phyloP scores from a whole-genome alignment of 2,329 filamentous ascomycete species.

The Cryphonectria nitschkei region DNA sequence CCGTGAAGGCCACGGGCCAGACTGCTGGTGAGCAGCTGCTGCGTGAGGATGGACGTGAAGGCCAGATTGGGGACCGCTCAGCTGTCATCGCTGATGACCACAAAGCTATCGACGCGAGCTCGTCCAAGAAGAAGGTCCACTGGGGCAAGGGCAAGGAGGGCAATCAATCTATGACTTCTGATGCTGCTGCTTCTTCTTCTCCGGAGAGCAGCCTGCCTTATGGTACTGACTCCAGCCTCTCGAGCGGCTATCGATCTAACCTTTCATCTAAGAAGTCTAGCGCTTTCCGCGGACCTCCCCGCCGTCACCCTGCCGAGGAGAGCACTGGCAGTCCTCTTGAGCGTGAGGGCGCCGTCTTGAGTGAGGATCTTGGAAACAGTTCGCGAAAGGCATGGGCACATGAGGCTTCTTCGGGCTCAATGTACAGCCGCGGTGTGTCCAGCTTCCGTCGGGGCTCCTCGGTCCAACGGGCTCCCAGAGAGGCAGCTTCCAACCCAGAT shows the following conservation, averaged over 20 bases:
- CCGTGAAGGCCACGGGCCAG: conserved; percentile 1
- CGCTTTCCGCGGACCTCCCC: conserved; percentile 13
- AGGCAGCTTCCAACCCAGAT: background rate
- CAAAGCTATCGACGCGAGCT: background rate
- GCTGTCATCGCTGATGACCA: background rate
- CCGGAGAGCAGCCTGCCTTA: conserved; percentile 1
- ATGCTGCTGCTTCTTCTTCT: background rate
- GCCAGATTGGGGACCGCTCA: background rate
- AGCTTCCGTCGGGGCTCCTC: background rate
- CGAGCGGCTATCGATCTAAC: background rate
- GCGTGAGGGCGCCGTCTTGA: background rate
- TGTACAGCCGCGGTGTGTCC: background rate
- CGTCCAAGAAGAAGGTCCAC: conserved; percentile 21
- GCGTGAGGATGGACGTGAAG: background rate
- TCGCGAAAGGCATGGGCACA: background rate
- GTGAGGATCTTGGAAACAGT: conserved; percentile 16
- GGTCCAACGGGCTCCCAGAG: background rate
- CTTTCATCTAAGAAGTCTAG: conserved; percentile 13
- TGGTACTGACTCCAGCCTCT: conserved; percentile 4
- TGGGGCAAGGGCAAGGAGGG: conserved; percentile 17
- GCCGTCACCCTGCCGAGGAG: conserved; percentile 23
- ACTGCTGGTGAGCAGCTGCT: conserved; percentile 1
- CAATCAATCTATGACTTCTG: conserved; percentile 8
- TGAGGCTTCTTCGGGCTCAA: background rate
- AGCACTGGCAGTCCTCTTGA: conserved; percentile 28